Evolutionary conservation across 768 basidiomycete species (phyloP), one percentile per base, ranked within the genome.

Genomic region (Gloeopeniophorella convolvens): DNA sequence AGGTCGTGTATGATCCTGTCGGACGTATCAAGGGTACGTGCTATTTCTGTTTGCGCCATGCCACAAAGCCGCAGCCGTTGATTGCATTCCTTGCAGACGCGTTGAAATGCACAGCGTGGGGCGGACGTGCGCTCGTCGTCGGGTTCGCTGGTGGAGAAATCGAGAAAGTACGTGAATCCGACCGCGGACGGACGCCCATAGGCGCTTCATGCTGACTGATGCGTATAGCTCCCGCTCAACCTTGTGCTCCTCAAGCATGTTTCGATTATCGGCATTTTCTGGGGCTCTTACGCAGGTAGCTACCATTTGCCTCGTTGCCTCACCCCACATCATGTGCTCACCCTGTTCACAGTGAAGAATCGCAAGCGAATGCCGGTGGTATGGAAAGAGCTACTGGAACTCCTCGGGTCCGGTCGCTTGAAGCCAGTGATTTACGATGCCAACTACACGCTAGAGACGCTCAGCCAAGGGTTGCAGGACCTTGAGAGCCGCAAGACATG

Each of bases 31-130:
- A 75, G 63, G 85, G 82, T 77, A 59, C 40, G 67, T 59, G n/a
- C 27, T 36, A 5, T 27, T 12, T 37, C 32, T 31, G 33, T n/a
- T 32, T 28, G 6, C 5, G 16, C 7, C 16, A 16, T 7, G 18
- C n/a, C 15, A 26, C 32, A 27, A 8, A 23, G 24, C 44, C 45
- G 28, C 30, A 37, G 47, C 31, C 28, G 24, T 20, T 47, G 30
- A 46, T 45, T 56, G 52, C 60, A 3, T 15, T 60, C 60, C 30
- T 8, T 44, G n/a, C 37, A 89, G 92, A 90, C 64, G 85, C 77
- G 40, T 63, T 97, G 49, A 98, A 94, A 64, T 95, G 92, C 64
- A 89, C 93, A 49, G 88, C 86, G 0, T 97, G 94, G 83, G 93
- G 94, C 64, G 92, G 94, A 1, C 79, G 95, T 12, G 83, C 87